Evolutionary conservation across 257 asterid species (phyloP).

Genomic region (Jaltomata sinuosa): DNA sequence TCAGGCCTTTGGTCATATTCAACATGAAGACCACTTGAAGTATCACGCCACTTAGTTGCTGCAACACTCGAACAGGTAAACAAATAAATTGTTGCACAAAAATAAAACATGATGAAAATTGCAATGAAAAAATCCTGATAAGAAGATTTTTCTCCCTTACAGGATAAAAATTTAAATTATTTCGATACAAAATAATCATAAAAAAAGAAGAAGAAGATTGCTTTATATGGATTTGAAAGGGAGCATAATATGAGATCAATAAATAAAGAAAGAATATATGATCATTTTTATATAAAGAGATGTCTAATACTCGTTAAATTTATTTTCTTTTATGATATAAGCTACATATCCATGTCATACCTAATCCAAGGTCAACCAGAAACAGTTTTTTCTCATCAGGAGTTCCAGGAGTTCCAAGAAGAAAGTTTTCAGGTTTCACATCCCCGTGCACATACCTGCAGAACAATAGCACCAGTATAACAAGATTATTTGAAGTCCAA

Average conservation of each 20-base stretch:
- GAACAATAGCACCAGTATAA: background rate
- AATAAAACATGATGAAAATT: background rate
- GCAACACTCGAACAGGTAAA: background rate
- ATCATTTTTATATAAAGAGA: background rate
- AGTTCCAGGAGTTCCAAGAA: conserved; percentile 77
- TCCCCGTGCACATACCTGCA: conserved; percentile 73
- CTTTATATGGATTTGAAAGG: too few species aligned
- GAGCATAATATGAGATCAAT: too few species aligned
- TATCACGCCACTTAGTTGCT: conserved; percentile 70
- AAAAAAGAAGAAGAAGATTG: too few species aligned
- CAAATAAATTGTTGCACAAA: background rate
- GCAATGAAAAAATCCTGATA: too few species aligned
- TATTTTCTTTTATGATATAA: background rate
- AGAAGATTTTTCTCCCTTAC: too few species aligned
- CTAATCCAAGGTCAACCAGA: conserved; percentile 72
- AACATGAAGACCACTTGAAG: conserved; percentile 48
- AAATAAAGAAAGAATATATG: too few species aligned
- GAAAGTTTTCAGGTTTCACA: conserved; percentile 72
- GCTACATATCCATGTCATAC: conserved; percentile 13
- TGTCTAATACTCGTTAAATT: background rate
- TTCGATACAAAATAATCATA: too few species aligned
- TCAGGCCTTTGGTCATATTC: conserved; percentile 73
- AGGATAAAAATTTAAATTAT: too few species aligned
- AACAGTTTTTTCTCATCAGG: conserved; percentile 65
- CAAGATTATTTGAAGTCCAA: background rate